Conservation (phyloP, 352 stramenopile genomes). For the Aphanomyces stellatus region DNA sequence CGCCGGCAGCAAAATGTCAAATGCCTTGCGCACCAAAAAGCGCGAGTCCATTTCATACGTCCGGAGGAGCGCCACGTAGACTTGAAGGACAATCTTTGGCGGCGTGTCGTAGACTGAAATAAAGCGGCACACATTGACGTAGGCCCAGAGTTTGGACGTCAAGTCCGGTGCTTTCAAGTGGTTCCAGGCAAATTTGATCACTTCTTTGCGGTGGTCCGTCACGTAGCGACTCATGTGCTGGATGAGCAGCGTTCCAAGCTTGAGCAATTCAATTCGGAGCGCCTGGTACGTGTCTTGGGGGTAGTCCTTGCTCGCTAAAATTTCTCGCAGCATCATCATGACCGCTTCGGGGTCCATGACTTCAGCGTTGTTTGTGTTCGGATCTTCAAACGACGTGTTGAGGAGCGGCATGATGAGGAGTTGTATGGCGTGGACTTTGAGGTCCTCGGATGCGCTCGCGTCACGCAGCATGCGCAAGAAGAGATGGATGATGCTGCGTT, state of each 20-base stretch:
- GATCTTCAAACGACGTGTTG: constrained; percentile 76
- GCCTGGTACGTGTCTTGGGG: constrained; percentile 59
- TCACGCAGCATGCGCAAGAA: constrained; percentile 85
- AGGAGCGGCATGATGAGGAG: constrained; percentile 93
- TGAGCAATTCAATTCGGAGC: constrained; percentile 88
- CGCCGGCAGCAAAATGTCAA: constrained; percentile 94
- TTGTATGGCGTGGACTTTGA: constrained; percentile 91
- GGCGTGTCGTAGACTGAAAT: constrained; percentile 95
- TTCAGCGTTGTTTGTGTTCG: constrained; percentile 59
- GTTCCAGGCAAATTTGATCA: constrained; percentile 99
- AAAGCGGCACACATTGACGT: constrained; percentile 96
- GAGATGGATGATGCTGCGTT: constrained; percentile 80
- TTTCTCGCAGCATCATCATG: constrained; percentile 84
- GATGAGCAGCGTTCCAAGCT: constrained; percentile 93
- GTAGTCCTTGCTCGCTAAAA: constrained; percentile 78
- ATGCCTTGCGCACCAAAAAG: constrained; percentile 89
- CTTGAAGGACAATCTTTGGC: constrained; percentile 95
- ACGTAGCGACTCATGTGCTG: constrained; percentile 92
- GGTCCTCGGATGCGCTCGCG: constrained; percentile 54
- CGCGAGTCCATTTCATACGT: constrained; percentile 92
- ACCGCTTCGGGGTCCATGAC: constrained; percentile 82
- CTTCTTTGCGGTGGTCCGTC: constrained; percentile 90
- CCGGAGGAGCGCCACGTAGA: constrained; percentile 92
- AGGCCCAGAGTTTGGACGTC: constrained; percentile 95
- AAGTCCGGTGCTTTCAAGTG: constrained; percentile 93